Base-by-base conservation (phyloP, 2,329 filamentous ascomycete genomes). In the Zopfia rhizophila region DNA sequence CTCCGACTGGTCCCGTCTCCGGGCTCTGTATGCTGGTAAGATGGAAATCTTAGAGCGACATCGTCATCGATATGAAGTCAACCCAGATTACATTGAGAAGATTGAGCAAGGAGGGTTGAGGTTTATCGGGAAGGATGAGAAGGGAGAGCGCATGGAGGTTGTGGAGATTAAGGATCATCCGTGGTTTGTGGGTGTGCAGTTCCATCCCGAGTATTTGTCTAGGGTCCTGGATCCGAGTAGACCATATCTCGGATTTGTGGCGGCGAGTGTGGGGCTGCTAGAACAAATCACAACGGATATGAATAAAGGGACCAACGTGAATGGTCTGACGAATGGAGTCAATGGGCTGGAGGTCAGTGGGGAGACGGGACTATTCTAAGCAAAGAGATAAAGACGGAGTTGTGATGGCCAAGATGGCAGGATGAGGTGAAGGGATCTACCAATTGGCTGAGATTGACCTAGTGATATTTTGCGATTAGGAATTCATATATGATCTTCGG, bases 1-100 rank as follows among this genome's bases (percentile, higher is more conserved):
- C 41, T 89, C 81, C 31, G 87, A 93, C 62, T 94, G 89, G 89
- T 89, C 85, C 45, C 86, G 86, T 57, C 81, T 96, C 18, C 86
- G 90, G 12, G 82, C 82, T 6, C 75, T 96, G 7, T 96, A 96
- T 69, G 87, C 86, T 3, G 70, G 55, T 58, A 74, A 67, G 48
- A 66, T 43, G 7, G 67, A 69, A 41, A 76, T 81, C 37, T 67
- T 74, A 30, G 91, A 96, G 77, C 84, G 91, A 38, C 91, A 96
- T 72, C 85, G 91, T 49, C 91, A 96, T 73, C 84, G 91, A 25
- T 96, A 96, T 69, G 91, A 96, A 75, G 89, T 96, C 55, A 96
- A 96, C 74, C 91, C 91, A 0, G 82, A 84, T 8, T 87, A 87
- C 63, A 83, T 95, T 39, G 83, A 87, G 3, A 74, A 75, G 22